Evolutionary conservation across 1,139 yeast species (phyloP).

Genomic region (Kurtzmaniella natalensis): DNA sequence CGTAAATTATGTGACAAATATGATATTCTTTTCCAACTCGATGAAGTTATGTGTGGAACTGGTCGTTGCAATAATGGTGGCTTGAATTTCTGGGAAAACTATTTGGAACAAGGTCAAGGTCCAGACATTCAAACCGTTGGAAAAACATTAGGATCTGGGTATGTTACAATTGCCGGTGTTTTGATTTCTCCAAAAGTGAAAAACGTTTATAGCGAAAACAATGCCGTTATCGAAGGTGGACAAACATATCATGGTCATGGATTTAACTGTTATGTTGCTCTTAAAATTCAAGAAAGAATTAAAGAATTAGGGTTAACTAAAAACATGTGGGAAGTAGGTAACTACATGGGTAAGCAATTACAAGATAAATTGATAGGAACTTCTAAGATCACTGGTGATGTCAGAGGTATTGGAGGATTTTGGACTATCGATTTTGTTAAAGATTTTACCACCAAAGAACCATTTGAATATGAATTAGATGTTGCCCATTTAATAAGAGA

Average conservation of each 20-base stretch:
- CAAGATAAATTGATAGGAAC: constrained; percentile 11
- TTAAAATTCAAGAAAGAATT: constrained; percentile 53
- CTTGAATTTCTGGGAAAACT: constrained; percentile 47
- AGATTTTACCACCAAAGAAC: constrained; percentile 44
- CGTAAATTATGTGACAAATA: constrained; percentile 53
- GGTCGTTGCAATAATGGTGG: constrained; percentile 36
- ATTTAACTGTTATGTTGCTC: constrained; percentile 57
- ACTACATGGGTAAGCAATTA: constrained; percentile 39
- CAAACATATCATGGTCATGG: constrained; percentile 63
- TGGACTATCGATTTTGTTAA: constrained; percentile 57
- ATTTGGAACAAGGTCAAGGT: constrained; percentile 37
- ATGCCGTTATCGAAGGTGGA: constrained; percentile 45
- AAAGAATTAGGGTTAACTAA: constrained; percentile 38
- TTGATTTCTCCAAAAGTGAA: constrained; percentile 48
- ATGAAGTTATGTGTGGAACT: constrained; percentile 66
- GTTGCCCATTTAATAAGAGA: constrained; percentile 31
- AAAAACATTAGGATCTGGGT: constrained; percentile 62
- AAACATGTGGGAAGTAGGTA: constrained; percentile 49
- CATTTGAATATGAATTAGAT: constrained; percentile 30
- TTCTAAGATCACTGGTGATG: constrained; percentile 46
- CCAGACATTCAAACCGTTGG: constrained; percentile 63
- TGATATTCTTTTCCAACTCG: constrained; percentile 53
- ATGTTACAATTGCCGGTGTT: constrained; percentile 58
- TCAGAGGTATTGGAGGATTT: constrained; percentile 60
- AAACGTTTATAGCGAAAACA: constrained; percentile 40